Base-by-base conservation (phyloP, 1,284 basidiomycete genomes). In the Moniliophthora roreri region DNA sequence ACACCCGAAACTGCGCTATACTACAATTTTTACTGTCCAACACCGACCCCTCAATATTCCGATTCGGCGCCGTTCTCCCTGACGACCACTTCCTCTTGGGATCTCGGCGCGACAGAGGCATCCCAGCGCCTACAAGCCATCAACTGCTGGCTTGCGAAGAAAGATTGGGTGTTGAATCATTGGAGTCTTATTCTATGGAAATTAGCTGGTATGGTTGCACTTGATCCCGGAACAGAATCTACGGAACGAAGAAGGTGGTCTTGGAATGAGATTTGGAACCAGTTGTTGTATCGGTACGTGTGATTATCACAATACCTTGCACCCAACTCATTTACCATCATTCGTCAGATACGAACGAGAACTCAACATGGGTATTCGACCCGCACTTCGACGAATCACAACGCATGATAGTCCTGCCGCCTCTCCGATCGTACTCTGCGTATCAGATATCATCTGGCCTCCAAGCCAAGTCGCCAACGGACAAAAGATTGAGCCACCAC, bases 171-270 rank as follows among this genome's bases (percentile, higher is more conserved):
- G 1, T 79, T 89, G 36, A 97, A 98, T 63, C 95, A 98, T 62
- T 99, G 93, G 91, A 66, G 73, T 4, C 70, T 95, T 40, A 85
- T 99, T 39, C 76, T 99, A 5, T 99, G 97, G 97, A 99, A 99
- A 69, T 71, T 98, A 9, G 91, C 94, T 1, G 89, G 90, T 3
- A 83, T 93, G 76, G 85, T 86, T 0, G 77, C 80, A 36, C 76
- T 93, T 3, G 82, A 90, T 58, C 93, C 93, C 0, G 66, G 77
- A 23, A 71, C 76, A 38, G 85, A 89, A 62, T 60, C 61, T 15
- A 69, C 62, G 50, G 80, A 75, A 36, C 21, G 42, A n/a, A 48
- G 51, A 58, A 72, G 84, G 50, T 98, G 94, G 93, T 85, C 79
- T 57, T 95, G 89, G 85, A 66, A 73, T 5, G 88, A 91, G 66